Evolutionary conservation across 192 early-diverging fungal species (phyloP), one percentile per base, ranked within the genome.

Genomic region (Ramicandelaber brevisporus): DNA sequence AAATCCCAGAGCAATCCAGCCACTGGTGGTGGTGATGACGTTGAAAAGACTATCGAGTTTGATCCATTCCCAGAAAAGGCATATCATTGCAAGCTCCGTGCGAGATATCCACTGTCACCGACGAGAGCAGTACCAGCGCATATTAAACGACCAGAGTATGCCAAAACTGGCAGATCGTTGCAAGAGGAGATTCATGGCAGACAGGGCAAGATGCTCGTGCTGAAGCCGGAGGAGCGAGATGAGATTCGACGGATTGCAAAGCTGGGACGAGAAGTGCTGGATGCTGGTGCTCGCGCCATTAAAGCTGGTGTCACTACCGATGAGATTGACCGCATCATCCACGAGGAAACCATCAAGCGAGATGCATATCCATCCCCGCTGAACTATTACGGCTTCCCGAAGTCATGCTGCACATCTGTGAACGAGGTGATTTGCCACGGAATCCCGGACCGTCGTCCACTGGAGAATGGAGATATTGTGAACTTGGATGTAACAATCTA

Each of bases 371-470:
- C 93, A 11, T 93, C 87, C 6, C 81, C 93, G 26, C 58, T 98
- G 21, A 95, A 95, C 58, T 98, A 98, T 59, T 74, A 78, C 48
- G 46, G 65, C 20, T 99, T 92, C 51, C 88, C 88, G 7, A 96
- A 96, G 53, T 89, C 86, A 20, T 68, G 72, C 46, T 99, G 93
- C 59, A 88, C 75, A 2, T 68, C 63, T 17, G 65, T 82, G 24
- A 82, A 82, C 46, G 75, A 82, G 50, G 87, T 90, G 11, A 83
- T 99, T 37, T 99, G 93, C 49, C 93, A 99, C 40, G 88, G 86
- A 26, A 86, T 98, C 32, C 93, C 93, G 8, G 93, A 98, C 60
- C 63, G 69, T 36, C 86, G 89, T 37, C 64, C 69, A 22, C 55
- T 98, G 7, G 55, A 73, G 44, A 85, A 99, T 37, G 93, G 93